Evolutionary conservation across 306 rosid genomes (phyloP).

Genomic region (Corylus heterophylla): DNA sequence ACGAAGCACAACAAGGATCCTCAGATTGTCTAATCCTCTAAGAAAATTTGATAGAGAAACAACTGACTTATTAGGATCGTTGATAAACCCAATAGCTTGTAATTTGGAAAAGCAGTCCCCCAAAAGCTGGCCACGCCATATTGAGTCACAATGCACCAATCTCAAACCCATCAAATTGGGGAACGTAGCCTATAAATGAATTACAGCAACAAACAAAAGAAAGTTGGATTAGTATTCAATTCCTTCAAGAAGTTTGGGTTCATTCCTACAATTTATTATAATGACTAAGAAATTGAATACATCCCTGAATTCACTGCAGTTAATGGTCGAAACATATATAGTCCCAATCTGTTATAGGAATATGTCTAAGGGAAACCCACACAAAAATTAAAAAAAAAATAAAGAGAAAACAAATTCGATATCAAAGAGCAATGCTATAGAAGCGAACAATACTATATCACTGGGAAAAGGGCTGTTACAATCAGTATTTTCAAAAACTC

Average conservation of each 20-base stretch:
- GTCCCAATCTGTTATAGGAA: too few species aligned
- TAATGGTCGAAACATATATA: too few species aligned
- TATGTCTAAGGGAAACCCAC: not conserved
- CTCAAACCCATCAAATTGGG: not conserved
- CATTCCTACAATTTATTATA: not conserved
- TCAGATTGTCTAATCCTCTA: not conserved
- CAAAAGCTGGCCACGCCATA: not conserved
- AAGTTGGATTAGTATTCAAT: not conserved
- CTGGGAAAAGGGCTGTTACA: too few species aligned
- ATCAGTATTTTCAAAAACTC: too few species aligned
- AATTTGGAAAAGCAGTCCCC: not conserved
- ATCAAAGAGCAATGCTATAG: not conserved
- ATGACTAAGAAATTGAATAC: not conserved
- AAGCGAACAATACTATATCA: too few species aligned
- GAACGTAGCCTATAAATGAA: constrained; percentile 8
- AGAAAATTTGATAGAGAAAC: not conserved
- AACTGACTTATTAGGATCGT: not conserved
- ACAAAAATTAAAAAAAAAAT: not conserved
- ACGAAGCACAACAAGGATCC: accelerated
- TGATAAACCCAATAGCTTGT: accelerated
- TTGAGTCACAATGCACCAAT: not conserved
- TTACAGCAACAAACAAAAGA: not conserved
- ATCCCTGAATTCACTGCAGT: not conserved
- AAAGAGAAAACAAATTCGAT: too few species aligned
- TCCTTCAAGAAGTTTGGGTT: not conserved